Base-by-base conservation (phyloP, 2,329 filamentous ascomycete genomes). In the Fusarium siculi region DNA sequence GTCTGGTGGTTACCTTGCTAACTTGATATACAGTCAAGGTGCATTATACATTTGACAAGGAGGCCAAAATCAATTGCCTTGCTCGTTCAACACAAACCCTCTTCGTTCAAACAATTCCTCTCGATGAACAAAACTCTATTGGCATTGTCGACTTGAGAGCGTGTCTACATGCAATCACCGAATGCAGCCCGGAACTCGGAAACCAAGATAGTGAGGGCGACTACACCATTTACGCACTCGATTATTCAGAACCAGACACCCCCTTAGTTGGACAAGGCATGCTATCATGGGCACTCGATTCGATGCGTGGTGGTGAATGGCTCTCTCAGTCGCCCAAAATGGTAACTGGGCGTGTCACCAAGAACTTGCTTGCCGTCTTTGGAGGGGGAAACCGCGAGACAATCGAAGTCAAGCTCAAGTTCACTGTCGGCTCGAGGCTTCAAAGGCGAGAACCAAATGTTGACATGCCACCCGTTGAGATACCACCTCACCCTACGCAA, bases 211-310 rank as follows among this genome's bases (percentile, higher is more conserved):
- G 89, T 82, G 95, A 99, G 84, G 84, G 89, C 82, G 95, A 99
- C 84, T 99, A 96, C 83, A 96, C 95, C n/a, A 91, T 99, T 63
- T 99, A 99, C 83, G 95, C 96, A 36, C 94, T 94, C 84, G 96
- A 99, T 82, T 98, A 96, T 82, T 98, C 96, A 18, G 96, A 99
- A 83, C 93, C 93, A 73, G 95, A 98, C 79, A 94, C 92, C 23
- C 96, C 97, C 59, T 87, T 98, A 63, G 96, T 98, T 30, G 96
- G 96, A 28, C 96, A 99, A 82, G 96, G 97, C 59, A 94, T 98
- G 91, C 87, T 99, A 25, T 98, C 96, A 42, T 93, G 93, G 89
- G 90, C 92, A 28, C 86, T 98, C 50, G 90, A 79, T 79, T 80
- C 82, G 6, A 78, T 84, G 73, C 76, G 76, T 32, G 73, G 75